phyloP scores from a whole-genome alignment of 768 basidiomycete genomes.

The Galerina sulciceps region DNA sequence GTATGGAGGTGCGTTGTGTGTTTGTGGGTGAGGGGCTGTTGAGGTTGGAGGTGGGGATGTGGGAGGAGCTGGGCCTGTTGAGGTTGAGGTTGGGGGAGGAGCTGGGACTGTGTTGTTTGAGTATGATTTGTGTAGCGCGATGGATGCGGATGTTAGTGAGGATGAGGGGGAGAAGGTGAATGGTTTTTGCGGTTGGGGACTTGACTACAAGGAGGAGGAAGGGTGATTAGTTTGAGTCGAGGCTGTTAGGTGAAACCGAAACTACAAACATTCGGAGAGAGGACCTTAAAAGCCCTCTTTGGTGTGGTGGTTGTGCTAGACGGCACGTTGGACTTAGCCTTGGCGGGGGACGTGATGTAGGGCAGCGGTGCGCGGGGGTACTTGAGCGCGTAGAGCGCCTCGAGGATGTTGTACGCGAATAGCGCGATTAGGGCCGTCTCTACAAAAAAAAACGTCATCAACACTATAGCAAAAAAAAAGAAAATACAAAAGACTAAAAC shows the following conservation, averaged over 20 bases:
- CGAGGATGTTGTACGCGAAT: constrained; percentile 43
- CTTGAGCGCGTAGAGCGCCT: constrained; percentile 43
- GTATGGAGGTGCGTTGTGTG: constrained; percentile 31
- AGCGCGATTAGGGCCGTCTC: constrained; percentile 37
- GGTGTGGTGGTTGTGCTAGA: constrained; percentile 32
- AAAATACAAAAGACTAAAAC: background rate
- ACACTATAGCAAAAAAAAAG: no score
- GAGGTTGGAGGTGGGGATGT: background rate
- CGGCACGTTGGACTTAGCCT: constrained; percentile 27
- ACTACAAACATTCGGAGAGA: constrained; percentile 43
- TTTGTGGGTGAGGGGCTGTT: no score
- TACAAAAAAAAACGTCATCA: constrained; percentile 10
- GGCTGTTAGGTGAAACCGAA: background rate
- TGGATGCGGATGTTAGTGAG: constrained; percentile 32
- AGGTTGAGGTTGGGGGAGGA: background rate
- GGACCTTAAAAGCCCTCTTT: constrained; percentile 38
- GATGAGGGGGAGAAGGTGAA: constrained; percentile 40
- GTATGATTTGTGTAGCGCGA: constrained; percentile 17
- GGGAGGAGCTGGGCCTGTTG: constrained; percentile 1
- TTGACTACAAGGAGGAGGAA: constrained; percentile 30
- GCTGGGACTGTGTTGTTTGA: background rate
- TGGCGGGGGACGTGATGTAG: constrained; percentile 35
- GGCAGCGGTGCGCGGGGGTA: constrained; percentile 45
- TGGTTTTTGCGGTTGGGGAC: constrained; percentile 46
- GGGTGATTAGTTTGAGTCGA: background rate